A percentile compares a stretch with the other conserved stretches of the same genome.
phyloP scores from a whole-genome alignment of 2,329 filamentous ascomycete species.

The Cylindrodendrum hubeiense region DNA sequence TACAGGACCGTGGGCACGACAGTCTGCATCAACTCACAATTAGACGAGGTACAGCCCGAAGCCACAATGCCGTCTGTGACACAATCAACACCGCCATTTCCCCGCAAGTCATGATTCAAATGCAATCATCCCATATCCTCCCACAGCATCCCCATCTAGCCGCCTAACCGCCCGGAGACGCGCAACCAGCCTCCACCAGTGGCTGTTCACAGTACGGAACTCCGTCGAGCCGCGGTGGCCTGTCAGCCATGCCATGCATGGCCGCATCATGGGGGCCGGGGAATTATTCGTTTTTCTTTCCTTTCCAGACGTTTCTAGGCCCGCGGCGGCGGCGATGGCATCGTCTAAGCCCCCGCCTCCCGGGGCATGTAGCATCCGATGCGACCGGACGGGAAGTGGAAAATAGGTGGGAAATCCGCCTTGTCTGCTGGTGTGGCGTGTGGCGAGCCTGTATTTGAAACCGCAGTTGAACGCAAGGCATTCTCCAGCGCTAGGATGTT shows the following conservation, averaged over 20 bases:
- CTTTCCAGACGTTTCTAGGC: neutral
- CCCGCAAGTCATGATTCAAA: neutral
- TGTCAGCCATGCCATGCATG: conserved; percentile 4
- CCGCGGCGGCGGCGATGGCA: neutral
- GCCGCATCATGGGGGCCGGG: neutral
- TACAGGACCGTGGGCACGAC: neutral
- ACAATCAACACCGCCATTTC: neutral
- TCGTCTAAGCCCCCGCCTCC: neutral
- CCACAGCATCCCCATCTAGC: conserved; percentile 9
- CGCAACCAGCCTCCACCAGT: conserved; percentile 20
- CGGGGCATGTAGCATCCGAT: neutral
- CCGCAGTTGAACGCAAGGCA: neutral
- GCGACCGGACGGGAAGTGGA: neutral
- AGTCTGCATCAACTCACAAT: neutral
- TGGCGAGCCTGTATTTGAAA: neutral
- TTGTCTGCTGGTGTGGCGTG: neutral
- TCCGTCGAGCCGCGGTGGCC: conserved; percentile 17
- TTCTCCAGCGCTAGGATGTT: neutral
- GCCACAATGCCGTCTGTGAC: neutral
- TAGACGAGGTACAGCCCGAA: neutral
- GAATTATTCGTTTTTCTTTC: neutral
- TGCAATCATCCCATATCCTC: neutral
- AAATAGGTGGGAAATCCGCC: neutral
- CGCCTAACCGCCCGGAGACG: conserved; percentile 33
- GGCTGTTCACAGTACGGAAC: conserved; percentile 17